Evolutionary conservation across 192 early-diverging fungal genomes (phyloP).

Genomic region (Mortierella antarctica): DNA sequence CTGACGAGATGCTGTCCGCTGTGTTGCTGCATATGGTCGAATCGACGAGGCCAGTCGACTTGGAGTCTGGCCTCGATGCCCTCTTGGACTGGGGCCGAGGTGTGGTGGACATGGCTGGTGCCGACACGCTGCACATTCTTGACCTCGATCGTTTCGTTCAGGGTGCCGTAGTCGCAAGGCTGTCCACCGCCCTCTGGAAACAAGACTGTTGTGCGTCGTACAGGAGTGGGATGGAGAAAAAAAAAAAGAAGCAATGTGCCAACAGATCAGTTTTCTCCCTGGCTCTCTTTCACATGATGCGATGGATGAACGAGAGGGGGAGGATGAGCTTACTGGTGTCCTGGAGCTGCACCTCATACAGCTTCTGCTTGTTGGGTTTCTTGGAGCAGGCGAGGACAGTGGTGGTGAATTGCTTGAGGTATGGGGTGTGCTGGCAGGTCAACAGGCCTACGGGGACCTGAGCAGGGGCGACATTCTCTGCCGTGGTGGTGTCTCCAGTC

Average conservation of each 20-base stretch:
- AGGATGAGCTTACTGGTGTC: slow-evolving; percentile 61
- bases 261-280: not conserved
- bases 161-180: slow-evolving; percentile 69
- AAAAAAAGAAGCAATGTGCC: not conserved
- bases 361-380: slow-evolving; percentile 63
- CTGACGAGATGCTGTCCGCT: slow-evolving; percentile 80
- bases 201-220: slow-evolving; percentile 55
- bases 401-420: slow-evolving; percentile 56
- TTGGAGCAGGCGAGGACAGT: slow-evolving; percentile 63
- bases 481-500: not conserved
- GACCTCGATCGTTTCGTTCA: slow-evolving; percentile 62
- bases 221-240: not conserved
- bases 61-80: slow-evolving; percentile 61
- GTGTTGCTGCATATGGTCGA: slow-evolving; percentile 83
- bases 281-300: not conserved
- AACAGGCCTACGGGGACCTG: slow-evolving; percentile 68
- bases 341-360: slow-evolving; percentile 67
- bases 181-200: slow-evolving; percentile 88
- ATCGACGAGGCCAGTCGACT: slow-evolving; percentile 74
- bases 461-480: not conserved
- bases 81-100: slow-evolving; percentile 57
- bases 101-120: slow-evolving; percentile 70
- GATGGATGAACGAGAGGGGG: not conserved
- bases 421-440: slow-evolving; percentile 70
- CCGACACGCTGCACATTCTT: slow-evolving; percentile 68